Conservation (phyloP, 2,329 filamentous ascomycete genomes). For the Diaporthe longicolla region DNA sequence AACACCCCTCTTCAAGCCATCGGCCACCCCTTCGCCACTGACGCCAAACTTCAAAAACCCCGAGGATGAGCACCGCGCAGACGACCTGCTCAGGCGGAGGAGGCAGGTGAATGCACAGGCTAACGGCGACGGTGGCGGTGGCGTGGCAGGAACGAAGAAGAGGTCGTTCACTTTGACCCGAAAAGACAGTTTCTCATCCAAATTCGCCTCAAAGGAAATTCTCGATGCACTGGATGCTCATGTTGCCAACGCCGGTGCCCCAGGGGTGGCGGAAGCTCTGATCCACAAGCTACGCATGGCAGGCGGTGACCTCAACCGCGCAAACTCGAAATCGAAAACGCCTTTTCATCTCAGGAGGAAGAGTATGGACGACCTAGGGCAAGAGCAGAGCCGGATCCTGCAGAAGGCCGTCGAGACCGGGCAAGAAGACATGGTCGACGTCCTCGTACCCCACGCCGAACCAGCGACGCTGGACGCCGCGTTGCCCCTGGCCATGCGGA, state of each 20-base stretch:
- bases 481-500: slow-evolving; percentile 63
- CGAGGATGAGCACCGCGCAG: slow-evolving; percentile 66
- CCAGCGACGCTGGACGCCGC: slow-evolving; percentile 63
- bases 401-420: slow-evolving; percentile 65
- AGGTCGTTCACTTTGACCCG: slow-evolving; percentile 63
- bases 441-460: slow-evolving; percentile 68
- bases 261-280: slow-evolving; percentile 70
- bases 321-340: slow-evolving; percentile 61
- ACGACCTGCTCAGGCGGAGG: slow-evolving; percentile 66
- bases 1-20: slow-evolving; percentile 57
- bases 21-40: slow-evolving; percentile 47
- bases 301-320: slow-evolving; percentile 66
- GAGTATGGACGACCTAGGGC: slow-evolving; percentile 65
- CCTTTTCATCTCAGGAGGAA: slow-evolving; percentile 63
- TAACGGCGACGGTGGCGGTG: slow-evolving; percentile 47
- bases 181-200: slow-evolving; percentile 62
- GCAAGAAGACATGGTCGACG: slow-evolving; percentile 66
- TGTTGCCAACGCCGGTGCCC: slow-evolving; percentile 63
- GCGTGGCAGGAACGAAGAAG: slow-evolving; percentile 48
- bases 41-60: slow-evolving; percentile 60
- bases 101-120: slow-evolving; percentile 52
- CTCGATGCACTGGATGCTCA: slow-evolving; percentile 66
- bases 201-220: slow-evolving; percentile 67
- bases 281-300: slow-evolving; percentile 63
- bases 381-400: slow-evolving; percentile 66